Evolutionary conservation across 1,284 basidiomycete genomes (phyloP), one percentile per base, ranked within the genome.

Genomic region (Sporisorium graminicola): DNA sequence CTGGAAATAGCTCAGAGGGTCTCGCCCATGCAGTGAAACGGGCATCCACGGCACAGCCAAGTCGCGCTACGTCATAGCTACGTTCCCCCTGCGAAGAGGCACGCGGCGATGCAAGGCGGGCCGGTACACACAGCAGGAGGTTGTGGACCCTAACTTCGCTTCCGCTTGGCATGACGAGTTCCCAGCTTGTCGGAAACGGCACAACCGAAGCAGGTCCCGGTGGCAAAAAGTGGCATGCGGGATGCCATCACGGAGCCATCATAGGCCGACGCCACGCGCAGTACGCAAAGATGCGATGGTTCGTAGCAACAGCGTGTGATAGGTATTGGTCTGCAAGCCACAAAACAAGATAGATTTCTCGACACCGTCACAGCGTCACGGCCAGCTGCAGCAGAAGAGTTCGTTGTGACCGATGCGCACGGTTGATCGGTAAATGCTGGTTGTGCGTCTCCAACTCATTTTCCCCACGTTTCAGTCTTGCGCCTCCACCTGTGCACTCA

Each of bases 391-490:
- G 22, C 12, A 9, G 35, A 26, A 42, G 35, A 40, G 24, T 27
- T 31, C 18, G 5, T 31, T 18, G 16, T 37, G 2, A 4, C 24
- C 35, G 52, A 53, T 52, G 51, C 16, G 51, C 51, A 37, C 4
- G 20, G 37, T 53, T 27, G 52, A 53, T 53, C 33, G 49, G 49
- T 31, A 27, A 27, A 24, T 46, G 44, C 44, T 35, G 12, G 44
- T 4, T 26, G 46, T 10, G 46, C 24, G 44, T 46, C 16, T 47
- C 20, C 12, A 4, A 9, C 16, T 27, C 9, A 10, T 52, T 33
- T n/a, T 52, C 50, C 58, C 58, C 58, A 60, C 58, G 58, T 54
- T 60, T 54, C 40, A 5, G 8, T 29, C 22, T 31, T 50, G 6
- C 8, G 16, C 31, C 40, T 26, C 58, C 47, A 50, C 47, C 40